Evolutionary conservation across 495 filamentous ascomycete species (phyloP).

Genomic region (Choiromyces venosus): DNA sequence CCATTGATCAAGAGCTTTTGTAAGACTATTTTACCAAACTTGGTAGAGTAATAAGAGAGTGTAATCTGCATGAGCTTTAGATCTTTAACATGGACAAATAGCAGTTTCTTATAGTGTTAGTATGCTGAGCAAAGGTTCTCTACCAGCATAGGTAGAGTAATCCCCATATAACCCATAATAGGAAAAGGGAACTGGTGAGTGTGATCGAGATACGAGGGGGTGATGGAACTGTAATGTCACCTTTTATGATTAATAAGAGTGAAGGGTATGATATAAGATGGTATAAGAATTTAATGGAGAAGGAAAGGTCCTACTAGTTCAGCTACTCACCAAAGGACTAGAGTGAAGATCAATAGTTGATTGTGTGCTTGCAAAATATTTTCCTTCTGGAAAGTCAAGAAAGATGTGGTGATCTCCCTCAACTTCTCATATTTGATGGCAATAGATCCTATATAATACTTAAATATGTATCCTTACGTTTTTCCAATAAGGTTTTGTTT

Average conservation of each 20-base stretch:
- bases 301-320: constrained; percentile 2
- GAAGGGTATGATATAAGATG: constrained; percentile 9
- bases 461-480: constrained; percentile 18
- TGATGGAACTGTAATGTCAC: constrained; percentile 1
- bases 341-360: constrained; percentile 7
- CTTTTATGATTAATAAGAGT: constrained; percentile 21
- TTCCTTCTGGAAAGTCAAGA: constrained; percentile 3
- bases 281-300: background rate
- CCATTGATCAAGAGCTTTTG: constrained; percentile 12
- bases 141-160: background rate
- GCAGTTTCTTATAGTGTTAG: background rate
- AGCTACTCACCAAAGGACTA: constrained; percentile 7
- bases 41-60: constrained; percentile 1
- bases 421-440: constrained; percentile 14
- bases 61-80: background rate
- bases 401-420: background rate
- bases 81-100: too few species aligned
- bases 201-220: background rate
- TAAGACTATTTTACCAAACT: constrained; percentile 15
- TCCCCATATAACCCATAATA: background rate
- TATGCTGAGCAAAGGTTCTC: constrained; percentile 1
- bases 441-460: constrained; percentile 21
- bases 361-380: constrained; percentile 10
- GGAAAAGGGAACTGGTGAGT: background rate
- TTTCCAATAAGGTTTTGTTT: constrained; percentile 11